Evolutionary conservation across 2,329 filamentous ascomycete genomes (phyloP), one percentile per base, ranked within the genome.

Genomic region (Elsinoe batatas): DNA sequence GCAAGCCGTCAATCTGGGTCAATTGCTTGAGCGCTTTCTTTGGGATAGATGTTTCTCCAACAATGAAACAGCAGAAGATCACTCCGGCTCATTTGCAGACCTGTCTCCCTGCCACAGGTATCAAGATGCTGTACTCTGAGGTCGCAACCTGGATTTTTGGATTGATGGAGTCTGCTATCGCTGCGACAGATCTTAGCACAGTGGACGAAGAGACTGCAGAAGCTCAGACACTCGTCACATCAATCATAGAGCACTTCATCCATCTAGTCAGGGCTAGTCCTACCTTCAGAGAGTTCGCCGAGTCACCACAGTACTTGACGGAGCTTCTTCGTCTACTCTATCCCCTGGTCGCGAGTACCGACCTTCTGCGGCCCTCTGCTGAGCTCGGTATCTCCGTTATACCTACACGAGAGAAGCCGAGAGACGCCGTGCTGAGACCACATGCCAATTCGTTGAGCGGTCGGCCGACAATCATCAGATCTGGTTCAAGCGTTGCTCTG

Each of bases 11-110:
- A 0, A 71, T 97, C 22, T 97, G 93, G 93, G 83, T 85, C 0
- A 84, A 93, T 42, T 90, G 87, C 65, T 88, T 98, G 69, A 84
- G 88, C 54, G 86, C 97, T 18, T 71, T 98, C 2, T 95, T 98
- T 65, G 90, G 88, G 0, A 79, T 83, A 40, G 90, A 96, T 64
- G 81, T 94, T 13, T 83, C 83, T 1, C 81, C 81, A 49, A 79
- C 91, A 62, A 80, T 91, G 64, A 81, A 90, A 62, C 81, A 87
- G 53, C 78, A 81, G 61, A 77, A 83, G 22, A 86, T 95, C 62
- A 85, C 91, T 61, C 78, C 87, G 15, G 84, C 82, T 61, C 85
- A 79, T 58, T 76, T 98, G 1, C 70, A 90, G 3, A 82, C 90
- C 44, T 77, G 84, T 1, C 94, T 97, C 64, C 67, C 72, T 5